Conservation (phyloP, 2,329 filamentous ascomycete genomes). For the Neonectria magnoliae region DNA sequence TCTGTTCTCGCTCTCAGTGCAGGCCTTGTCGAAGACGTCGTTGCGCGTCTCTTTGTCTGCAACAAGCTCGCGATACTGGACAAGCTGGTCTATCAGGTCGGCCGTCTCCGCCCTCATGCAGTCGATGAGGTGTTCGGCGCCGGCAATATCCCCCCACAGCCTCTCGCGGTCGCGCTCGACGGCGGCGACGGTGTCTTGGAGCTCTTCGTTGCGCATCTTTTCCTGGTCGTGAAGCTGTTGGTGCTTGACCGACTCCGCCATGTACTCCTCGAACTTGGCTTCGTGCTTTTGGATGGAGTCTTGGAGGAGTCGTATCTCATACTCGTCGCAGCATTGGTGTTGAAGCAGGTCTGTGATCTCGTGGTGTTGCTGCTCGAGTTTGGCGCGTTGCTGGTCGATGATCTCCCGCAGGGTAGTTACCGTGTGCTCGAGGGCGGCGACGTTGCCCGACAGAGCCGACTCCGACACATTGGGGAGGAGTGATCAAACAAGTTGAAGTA, state of each 20-base stretch:
- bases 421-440: not conserved
- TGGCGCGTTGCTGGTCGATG: not conserved
- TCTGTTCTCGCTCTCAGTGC: no score
- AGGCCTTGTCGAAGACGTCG: no score
- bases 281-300: not conserved
- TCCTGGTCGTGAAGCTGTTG: not conserved
- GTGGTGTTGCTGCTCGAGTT: not conserved
- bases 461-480: not conserved
- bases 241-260: not conserved
- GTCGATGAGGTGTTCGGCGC: not conserved
- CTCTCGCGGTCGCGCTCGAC: not conserved
- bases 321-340: not conserved
- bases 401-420: not conserved
- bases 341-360: not conserved
- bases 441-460: not conserved
- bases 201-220: slow-evolving; percentile 4
- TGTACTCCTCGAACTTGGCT: slow-evolving; percentile 2
- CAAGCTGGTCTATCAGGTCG: not conserved
- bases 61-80: no score
- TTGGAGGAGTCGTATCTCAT: not conserved
- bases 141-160: not conserved
- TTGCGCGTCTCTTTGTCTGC: no score
- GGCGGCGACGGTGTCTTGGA: not conserved
- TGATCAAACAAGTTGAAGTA: not conserved
- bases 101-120: not conserved